Conservation (phyloP, 1,284 basidiomycete species). For the Leccinum brunneo-olivaceum region DNA sequence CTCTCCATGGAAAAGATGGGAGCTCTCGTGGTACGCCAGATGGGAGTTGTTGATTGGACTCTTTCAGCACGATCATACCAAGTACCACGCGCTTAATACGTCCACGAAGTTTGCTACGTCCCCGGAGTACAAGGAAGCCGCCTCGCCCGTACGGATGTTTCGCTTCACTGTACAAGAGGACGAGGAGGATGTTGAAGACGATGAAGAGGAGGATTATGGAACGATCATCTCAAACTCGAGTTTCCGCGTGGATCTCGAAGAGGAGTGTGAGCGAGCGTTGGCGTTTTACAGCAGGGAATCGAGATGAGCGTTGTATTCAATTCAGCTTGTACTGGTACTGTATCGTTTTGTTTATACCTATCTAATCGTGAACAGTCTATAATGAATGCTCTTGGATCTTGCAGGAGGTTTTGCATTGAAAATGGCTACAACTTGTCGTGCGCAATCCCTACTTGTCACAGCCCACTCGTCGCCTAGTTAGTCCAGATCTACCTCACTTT, state of each 20-base stretch:
- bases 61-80: conserved; percentile 15
- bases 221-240: conserved; percentile 13
- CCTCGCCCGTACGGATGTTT: conserved; percentile 8
- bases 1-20: too few species aligned
- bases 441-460: too few species aligned
- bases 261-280: conserved; percentile 26
- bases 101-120: neutral
- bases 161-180: conserved; percentile 8
- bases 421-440: too few species aligned
- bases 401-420: too few species aligned
- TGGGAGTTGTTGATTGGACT: conserved; percentile 26
- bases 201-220: conserved; percentile 29
- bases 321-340: conserved; percentile 8
- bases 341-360: conserved; percentile 23
- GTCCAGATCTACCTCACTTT: too few species aligned
- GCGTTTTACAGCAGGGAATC: conserved; percentile 20
- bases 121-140: neutral
- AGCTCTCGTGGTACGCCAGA: conserved; percentile 26
- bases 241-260: conserved; percentile 20
- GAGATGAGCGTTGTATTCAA: neutral
- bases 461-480: too few species aligned
- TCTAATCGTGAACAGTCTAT: conserved; percentile 18
- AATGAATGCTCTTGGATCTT: too few species aligned
- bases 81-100: neutral
- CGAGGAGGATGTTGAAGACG: conserved; percentile 7